These are phyloP conservation scores for Mimosa pudica DNA, from an alignment of 306 rosid species.

Conservation along the genomic window DNA sequence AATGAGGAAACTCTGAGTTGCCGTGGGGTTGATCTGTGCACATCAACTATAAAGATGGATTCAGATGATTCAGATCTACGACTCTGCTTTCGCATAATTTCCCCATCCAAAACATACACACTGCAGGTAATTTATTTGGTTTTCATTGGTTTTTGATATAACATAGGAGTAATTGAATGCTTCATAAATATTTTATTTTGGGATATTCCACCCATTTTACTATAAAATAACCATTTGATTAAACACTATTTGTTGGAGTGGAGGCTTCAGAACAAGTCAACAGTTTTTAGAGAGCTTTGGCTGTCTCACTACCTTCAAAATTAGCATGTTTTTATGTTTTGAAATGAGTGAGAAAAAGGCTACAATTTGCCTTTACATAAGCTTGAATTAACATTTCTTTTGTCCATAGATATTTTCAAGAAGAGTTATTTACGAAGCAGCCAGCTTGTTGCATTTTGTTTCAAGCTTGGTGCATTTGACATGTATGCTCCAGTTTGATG, in stretches of 20 bases:
- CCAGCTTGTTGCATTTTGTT: no score
- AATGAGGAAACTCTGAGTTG: constrained; percentile 75
- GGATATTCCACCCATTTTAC: constrained; percentile 10
- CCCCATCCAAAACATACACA: constrained; percentile 79
- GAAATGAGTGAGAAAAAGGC: no score
- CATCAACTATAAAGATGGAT: constrained; percentile 92
- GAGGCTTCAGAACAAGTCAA: background rate
- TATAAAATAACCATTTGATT: background rate
- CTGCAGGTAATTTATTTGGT: constrained; percentile 71
- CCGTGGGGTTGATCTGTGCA: constrained; percentile 71
- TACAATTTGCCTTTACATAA: background rate
- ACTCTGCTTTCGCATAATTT: constrained; percentile 95
- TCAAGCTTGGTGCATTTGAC: background rate
- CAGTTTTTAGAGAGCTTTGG: background rate
- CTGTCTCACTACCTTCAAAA: background rate
- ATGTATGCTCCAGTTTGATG: background rate
- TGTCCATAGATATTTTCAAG: no score
- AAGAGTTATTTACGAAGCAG: no score
- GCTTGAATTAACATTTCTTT: background rate
- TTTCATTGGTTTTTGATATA: constrained; percentile 26
- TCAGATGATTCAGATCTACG: constrained; percentile 92
- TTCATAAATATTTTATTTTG: constrained; percentile 21
- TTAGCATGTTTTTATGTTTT: background rate
- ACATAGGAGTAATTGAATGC: constrained; percentile 17
- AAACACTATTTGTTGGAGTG: background rate